These are phyloP conservation scores for Umbelopsis sp. DNA, from an alignment of 371 early-diverging fungal genomes.

Conservation along the genomic window DNA sequence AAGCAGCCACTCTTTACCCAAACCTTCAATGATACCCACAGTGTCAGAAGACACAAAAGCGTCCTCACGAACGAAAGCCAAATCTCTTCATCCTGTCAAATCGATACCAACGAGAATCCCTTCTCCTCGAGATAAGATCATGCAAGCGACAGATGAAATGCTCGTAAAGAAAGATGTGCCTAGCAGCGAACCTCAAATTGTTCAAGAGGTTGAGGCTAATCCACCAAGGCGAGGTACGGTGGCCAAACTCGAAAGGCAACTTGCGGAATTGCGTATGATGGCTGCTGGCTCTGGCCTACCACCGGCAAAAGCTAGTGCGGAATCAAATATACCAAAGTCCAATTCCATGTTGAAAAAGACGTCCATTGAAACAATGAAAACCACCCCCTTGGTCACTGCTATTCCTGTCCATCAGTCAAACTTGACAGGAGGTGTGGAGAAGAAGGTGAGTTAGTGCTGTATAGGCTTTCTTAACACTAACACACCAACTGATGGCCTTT, in stretches of 20 bases:
- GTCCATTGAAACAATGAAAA: not conserved
- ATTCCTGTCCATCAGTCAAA: not conserved
- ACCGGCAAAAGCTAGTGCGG: not conserved
- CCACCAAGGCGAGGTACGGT: slow-evolving; percentile 25
- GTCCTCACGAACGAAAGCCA: not conserved
- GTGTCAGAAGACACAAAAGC: not conserved
- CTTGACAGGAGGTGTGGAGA: not conserved
- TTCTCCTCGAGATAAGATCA: not conserved
- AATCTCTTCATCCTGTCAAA: not conserved
- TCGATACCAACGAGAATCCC: not conserved
- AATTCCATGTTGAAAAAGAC: not conserved
- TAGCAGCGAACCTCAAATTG: not conserved
- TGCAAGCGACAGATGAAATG: not conserved
- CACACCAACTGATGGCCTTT: too few relatives aligned
- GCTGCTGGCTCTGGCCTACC: slow-evolving; percentile 7
- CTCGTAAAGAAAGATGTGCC: not conserved
- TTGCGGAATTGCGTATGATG: slow-evolving; percentile 21
- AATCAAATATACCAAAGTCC: slow-evolving; percentile 5
- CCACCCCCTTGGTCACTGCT: not conserved
- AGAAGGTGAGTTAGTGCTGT: not conserved
- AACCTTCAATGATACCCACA: slow-evolving; percentile 4
- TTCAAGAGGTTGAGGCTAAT: not conserved
- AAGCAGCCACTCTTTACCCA: not conserved
- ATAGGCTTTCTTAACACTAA: too few relatives aligned
- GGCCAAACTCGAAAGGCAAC: slow-evolving; percentile 23